Base-by-base conservation (phyloP, 768 basidiomycete species). In the Boletus tylopilopsis region DNA sequence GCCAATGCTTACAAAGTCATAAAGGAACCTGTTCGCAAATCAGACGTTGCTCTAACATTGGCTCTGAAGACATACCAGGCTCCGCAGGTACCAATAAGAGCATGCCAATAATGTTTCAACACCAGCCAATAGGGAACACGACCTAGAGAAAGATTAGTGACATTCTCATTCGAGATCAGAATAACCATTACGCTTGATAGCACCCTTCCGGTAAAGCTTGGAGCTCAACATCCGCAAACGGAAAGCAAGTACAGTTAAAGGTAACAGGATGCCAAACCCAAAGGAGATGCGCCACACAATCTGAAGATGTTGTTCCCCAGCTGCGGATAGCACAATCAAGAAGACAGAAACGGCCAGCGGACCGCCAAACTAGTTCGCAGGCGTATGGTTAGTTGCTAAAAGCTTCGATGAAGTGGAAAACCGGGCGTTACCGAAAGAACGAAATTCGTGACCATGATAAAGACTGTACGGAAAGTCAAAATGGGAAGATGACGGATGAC, bases 371-470 rank as follows among this genome's bases (percentile, higher is more conserved):
- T 81, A 47, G 50, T 64, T 37, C 27, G 42, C 47, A 54, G 18
- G 43, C 25, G 27, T 34, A 33, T 46, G 19, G 47, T 39, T 32
- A 29, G 43, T 40, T 38, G 6, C 6, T 24, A 22, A n/a, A 52
- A 47, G 32, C 22, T 21, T 19, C 6, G 33, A 46, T 22, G 6
- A 32, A 45, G 42, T n/a, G 15, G 9, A 37, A 46, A 7, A 24
- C 12, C 23, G 3, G 7, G 23, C 66, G 74, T 49, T 59, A 85
- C 84, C 55, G 74, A 77, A 45, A 86, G 73, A 42, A 84, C 81
- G 41, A 85, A 78, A 64, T 88, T 87, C 13, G 84, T 87, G 50
- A 86, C 85, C 77, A 89, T 78, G 60, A 86, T 82, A 66, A 88
- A 87, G 18, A 83, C 79, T 81, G 49, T 22, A 29, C 19, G 49